A percentile compares a stretch with the other conserved stretches of the same genome.
Conservation (phyloP, 2,329 filamentous ascomycete genomes). For the Chrysosphaeria jannelii region DNA sequence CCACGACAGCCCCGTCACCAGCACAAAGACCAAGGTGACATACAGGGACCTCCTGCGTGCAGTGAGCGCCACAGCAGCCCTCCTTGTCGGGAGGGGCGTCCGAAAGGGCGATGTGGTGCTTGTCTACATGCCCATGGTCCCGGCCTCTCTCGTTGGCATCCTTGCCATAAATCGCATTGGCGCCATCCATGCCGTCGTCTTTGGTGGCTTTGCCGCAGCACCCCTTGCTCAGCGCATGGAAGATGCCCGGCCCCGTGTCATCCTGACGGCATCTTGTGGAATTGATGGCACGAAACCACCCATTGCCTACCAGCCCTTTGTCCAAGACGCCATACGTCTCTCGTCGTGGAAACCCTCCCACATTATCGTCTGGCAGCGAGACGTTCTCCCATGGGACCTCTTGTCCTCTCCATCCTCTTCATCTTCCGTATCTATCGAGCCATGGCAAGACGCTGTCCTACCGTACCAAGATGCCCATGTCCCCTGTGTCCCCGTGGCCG, state of each 20-base stretch:
- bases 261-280: conserved; percentile 75
- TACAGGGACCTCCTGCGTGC: conserved; percentile 51
- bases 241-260: conserved; percentile 39
- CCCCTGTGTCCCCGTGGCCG: conserved; percentile 43
- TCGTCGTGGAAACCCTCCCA: conserved; percentile 41
- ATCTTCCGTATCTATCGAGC: background rate
- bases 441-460: conserved; percentile 1
- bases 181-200: conserved; percentile 74
- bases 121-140: conserved; percentile 95
- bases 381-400: conserved; percentile 43
- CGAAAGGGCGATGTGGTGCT: conserved; percentile 62
- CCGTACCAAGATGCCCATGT: conserved; percentile 23
- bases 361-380: conserved; percentile 60
- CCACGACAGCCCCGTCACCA: conserved; percentile 68
- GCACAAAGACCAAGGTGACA: conserved; percentile 37
- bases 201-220: conserved; percentile 62
- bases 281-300: conserved; percentile 67
- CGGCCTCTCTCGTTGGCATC: conserved; percentile 60
- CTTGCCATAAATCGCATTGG: conserved; percentile 57
- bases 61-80: conserved; percentile 56
- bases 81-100: conserved; percentile 56
- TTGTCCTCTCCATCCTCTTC: conserved; percentile 24
- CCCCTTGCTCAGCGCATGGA: conserved; percentile 75
- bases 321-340: conserved; percentile 39
- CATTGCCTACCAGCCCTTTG: conserved; percentile 44